Conservation (phyloP, 2,329 filamentous ascomycete species). For the Aspergillus carbonarius region DNA sequence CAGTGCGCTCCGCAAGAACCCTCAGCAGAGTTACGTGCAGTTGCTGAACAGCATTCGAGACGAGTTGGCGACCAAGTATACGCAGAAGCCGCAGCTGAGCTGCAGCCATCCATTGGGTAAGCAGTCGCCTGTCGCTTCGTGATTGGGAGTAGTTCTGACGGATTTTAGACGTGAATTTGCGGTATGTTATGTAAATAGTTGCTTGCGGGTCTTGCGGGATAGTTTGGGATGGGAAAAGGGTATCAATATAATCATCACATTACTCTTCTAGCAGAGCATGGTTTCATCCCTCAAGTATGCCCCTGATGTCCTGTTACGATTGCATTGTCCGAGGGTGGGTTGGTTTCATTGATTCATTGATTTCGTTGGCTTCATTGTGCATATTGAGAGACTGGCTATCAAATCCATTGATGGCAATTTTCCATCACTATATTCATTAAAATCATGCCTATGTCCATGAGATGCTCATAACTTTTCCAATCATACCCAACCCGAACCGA, state of each 20-base stretch:
- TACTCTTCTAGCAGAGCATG: background rate
- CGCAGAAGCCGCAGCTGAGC: conserved; percentile 93
- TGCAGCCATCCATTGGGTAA: conserved; percentile 93
- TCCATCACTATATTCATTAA: background rate
- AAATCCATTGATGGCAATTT: background rate
- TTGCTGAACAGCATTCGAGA: conserved; percentile 94
- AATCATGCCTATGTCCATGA: conserved; percentile 1
- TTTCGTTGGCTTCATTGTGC: background rate
- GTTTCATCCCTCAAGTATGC: background rate
- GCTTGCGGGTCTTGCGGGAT: background rate
- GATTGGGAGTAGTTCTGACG: conserved; percentile 18
- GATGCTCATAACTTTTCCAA: background rate
- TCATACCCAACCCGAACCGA: background rate
- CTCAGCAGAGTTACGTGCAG: conserved; percentile 93
- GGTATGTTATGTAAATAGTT: conserved; percentile 63
- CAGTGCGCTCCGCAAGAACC: conserved; percentile 83
- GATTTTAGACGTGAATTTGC: conserved; percentile 59
- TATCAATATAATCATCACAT: background rate
- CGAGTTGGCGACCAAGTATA: conserved; percentile 80
- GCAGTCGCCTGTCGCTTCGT: conserved; percentile 30
- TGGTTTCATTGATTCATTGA: background rate
- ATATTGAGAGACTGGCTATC: background rate
- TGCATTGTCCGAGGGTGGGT: background rate
- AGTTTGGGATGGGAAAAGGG: background rate
- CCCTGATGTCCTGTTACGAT: background rate